These are phyloP conservation scores for Schoenoplectus triqueter DNA, from an alignment of 202 grass and related monocot genomes.

Conservation along the genomic window DNA sequence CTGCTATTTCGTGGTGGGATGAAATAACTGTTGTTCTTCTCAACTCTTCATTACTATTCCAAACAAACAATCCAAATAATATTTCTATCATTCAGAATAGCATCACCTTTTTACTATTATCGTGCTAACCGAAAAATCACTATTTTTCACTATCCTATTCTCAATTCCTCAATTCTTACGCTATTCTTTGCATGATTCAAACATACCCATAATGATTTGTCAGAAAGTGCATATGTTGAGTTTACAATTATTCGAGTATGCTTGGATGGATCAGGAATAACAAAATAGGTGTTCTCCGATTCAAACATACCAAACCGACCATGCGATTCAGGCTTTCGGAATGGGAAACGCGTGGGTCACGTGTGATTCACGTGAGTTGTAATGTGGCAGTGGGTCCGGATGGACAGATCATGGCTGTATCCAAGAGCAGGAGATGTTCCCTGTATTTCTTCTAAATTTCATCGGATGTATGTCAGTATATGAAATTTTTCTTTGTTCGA, in stretches of 20 bases:
- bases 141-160: no score
- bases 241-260: conserved; percentile 40
- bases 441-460: conserved; percentile 64
- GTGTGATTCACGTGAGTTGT: conserved; percentile 64
- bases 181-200: no score
- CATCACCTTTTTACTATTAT: no score
- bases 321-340: conserved; percentile 61
- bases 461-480: background rate
- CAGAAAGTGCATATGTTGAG: conserved; percentile 33
- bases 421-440: conserved; percentile 58
- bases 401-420: conserved; percentile 49
- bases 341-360: conserved; percentile 63
- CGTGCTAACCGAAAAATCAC: no score
- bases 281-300: no score
- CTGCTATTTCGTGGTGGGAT: no score
- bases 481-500: background rate
- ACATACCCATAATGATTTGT: conserved; percentile 27
- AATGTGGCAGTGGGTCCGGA: conserved; percentile 62
- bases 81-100: no score
- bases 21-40: no score
- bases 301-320: conserved; percentile 41
- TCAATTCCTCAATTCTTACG: no score
- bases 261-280: no score
- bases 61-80: no score
- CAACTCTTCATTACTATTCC: no score